Conservation (phyloP, 495 filamentous ascomycete genomes). For the Trichoderma orchidacearum region DNA sequence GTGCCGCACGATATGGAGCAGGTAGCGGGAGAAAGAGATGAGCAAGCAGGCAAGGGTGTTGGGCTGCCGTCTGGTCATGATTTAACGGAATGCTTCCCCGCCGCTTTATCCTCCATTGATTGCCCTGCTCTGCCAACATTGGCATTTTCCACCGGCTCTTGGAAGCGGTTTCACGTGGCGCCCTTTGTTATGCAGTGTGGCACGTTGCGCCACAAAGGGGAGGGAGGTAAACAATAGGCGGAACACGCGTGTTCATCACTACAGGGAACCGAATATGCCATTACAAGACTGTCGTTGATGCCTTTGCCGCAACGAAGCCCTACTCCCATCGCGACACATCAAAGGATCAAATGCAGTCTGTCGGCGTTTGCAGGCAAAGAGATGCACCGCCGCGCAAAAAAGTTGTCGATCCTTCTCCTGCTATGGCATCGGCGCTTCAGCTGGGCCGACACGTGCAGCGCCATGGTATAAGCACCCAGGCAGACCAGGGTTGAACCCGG, state of each 20-base stretch:
- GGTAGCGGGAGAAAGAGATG: background rate
- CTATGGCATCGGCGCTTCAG: background rate
- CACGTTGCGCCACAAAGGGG: background rate
- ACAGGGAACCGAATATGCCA: background rate
- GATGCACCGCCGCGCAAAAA: background rate
- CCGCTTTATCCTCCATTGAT: background rate
- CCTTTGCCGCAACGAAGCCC: background rate
- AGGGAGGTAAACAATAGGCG: no score
- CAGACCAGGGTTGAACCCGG: background rate
- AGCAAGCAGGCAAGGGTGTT: background rate
- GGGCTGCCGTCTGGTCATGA: background rate
- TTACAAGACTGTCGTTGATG: background rate
- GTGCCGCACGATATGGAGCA: background rate
- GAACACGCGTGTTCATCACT: no score
- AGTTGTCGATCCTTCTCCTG: constrained; percentile 2
- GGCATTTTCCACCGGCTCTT: no score
- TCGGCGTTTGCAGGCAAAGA: background rate
- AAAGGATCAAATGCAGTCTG: background rate
- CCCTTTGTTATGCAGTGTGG: background rate
- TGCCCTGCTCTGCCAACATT: background rate
- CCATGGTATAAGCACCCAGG: background rate
- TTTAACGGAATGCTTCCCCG: no score
- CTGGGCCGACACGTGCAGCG: background rate
- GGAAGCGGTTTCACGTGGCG: background rate
- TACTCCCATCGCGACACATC: background rate